phyloP scores from a whole-genome alignment of 2,329 filamentous ascomycete species.

The Talaromyces funiculosus region DNA sequence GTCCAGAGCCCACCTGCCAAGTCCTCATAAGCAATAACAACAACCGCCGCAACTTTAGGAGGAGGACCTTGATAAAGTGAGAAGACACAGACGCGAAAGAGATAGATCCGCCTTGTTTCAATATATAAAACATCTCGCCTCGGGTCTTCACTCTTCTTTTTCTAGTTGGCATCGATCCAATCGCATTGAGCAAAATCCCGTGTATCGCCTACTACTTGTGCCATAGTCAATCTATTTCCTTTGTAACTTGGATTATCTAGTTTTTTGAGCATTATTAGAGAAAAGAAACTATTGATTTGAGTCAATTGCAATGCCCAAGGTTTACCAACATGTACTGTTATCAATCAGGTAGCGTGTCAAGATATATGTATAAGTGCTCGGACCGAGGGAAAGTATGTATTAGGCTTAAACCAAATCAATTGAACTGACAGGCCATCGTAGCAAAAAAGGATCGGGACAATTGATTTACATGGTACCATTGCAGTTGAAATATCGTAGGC shows the following conservation, averaged over 20 bases:
- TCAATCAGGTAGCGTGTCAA: no score
- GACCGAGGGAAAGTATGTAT: neutral
- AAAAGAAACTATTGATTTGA: neutral
- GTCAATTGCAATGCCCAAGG: neutral
- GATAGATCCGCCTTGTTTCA: neutral
- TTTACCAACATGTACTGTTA: no score
- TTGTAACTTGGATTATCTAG: conserved; percentile 26
- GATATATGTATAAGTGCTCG: neutral
- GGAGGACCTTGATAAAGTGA: neutral
- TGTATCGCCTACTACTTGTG: conserved; percentile 38
- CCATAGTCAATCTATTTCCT: conserved; percentile 41
- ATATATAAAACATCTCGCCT: neutral
- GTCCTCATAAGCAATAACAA: conserved; percentile 19
- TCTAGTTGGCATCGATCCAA: neutral
- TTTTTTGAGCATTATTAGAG: neutral
- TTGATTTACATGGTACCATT: neutral
- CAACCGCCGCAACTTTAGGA: neutral
- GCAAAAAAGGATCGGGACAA: neutral
- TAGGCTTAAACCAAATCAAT: neutral
- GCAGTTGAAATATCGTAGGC: neutral
- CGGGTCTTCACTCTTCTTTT: conserved; percentile 20
- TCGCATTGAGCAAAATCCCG: conserved; percentile 28
- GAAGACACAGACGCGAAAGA: neutral
- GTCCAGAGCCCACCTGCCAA: conserved; percentile 57
- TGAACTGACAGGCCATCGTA: neutral